Base-by-base conservation (phyloP, 176 grass and related monocot species). In the Rhynchospora pubera region DNA sequence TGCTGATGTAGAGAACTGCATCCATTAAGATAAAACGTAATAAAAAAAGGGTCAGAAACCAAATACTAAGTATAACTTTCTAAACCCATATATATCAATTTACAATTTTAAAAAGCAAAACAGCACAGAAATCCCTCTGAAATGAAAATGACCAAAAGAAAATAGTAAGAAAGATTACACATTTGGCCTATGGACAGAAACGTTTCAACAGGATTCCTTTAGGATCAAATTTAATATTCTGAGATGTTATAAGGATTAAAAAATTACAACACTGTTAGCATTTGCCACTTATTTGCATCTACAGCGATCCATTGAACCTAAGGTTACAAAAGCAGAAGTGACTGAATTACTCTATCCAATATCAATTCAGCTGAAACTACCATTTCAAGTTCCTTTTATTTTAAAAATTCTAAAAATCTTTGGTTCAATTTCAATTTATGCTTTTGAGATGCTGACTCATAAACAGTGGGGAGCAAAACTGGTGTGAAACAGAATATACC, bases 1-100 rank as follows among this genome's bases (percentile, higher is more conserved):
- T 94, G 89, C 96, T 99, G 81, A 94, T 91, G 85, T 94, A 94
- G 7, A 94, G 65, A 84, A 98, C 95, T 93, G 90, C 84, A 91
- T 79, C 70, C 42, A 81, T 16, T 24, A 43, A 83, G 56, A 39
- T 1, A 57, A 65, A 39, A 81, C 10, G 84, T 46, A 91, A 72
- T 52, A 85, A 59, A 80, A 21, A 53, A 10, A 13, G 45, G 3
- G 70, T 74, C 23, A 74, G 5, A 52, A 74, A 74, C 45, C 46
- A 74, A 74, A 74, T 50, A 71, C 67, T 19, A 42, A 69, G 13
- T 46, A 24, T 21, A 74, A 6, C 23, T 12, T 51, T 74, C 70
- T 52, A 52, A 80, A 43, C 19, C 11, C 15, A 2, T 46, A 55
- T 48, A 24, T 18, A n/a, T n/a, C 28, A 52, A 61, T 18, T 62